Evolutionary conservation across 2,329 filamentous ascomycete genomes (phyloP), one percentile per base, ranked within the genome.

Genomic region (Colletotrichum tropicale): DNA sequence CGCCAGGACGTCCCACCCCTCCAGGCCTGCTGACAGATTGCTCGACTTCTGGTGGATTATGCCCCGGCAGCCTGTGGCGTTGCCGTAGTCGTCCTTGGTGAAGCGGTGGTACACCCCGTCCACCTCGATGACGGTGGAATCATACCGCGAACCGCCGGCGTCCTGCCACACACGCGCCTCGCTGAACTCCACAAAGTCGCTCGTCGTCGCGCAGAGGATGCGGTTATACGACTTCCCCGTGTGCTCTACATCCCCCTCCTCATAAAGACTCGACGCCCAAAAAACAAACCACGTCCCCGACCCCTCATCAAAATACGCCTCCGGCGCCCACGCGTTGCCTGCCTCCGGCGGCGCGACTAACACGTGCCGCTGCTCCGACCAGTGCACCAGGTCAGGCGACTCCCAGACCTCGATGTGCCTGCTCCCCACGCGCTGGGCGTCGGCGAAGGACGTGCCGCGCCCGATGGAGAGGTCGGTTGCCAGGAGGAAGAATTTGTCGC

Each of bases 241-340:
- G 1, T 43, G 36, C 16, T 43, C 36, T 16, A 43, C 16, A 43
- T n/a, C 36, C 5, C 3, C 36, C 16, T 43, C 36, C 2, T 10
- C 36, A 2, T 43, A 43, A 0, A 43, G 16, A 0, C 36, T 43
- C 16, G 36, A 43, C 16, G 36, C 16, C 16, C 16, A 43, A 0
- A 43, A 43, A 3, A 43, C 36, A 0, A n/a, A 5, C 36, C 36
- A 43, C 16, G 0, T 5, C 8, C 36, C 36, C 16, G 0, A 0
- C 16, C 16, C 36, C 36, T 43, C 8, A 0, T 43, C 36, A 2
- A 43, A 43, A 43, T 43, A 43, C 36, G 36, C 36, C 36, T n/a
- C 36, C 8, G 36, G 36, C 36, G 36, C 36, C 36, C 36, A 43
- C 36, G 36, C 36, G 16, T 43, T 43, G 0, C 36, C 16, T 0